A percentile compares a stretch with the other conserved stretches of the same genome.
These are phyloP conservation scores for Phytophthora ohioensis DNA, from an alignment of 352 stramenopile genomes.

Conservation along the genomic window DNA sequence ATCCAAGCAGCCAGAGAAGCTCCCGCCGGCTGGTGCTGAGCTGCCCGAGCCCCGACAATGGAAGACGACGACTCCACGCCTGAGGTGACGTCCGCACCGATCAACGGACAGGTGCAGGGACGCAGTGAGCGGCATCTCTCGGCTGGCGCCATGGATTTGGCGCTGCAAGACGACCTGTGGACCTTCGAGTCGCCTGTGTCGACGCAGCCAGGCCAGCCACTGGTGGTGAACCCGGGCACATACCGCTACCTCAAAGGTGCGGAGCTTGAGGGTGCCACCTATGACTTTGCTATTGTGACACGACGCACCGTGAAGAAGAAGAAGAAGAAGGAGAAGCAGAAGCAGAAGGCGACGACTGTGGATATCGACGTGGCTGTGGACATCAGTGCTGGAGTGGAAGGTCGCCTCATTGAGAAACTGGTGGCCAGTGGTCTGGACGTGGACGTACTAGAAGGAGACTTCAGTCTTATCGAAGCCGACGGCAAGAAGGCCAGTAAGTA, in stretches of 20 bases:
- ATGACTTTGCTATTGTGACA: slow-evolving; percentile 86
- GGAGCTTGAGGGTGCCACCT: slow-evolving; percentile 58
- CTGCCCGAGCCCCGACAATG: slow-evolving; percentile 25
- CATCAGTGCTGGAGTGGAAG: slow-evolving; percentile 39
- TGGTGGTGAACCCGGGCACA: slow-evolving; percentile 42
- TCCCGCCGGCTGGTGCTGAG: not conserved
- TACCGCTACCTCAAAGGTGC: slow-evolving; percentile 68
- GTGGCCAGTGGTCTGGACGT: slow-evolving; percentile 74
- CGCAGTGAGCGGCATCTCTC: slow-evolving; percentile 56
- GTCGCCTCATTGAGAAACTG: slow-evolving; percentile 63
- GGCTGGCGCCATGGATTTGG: slow-evolving; percentile 55
- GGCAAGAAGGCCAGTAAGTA: slow-evolving; percentile 67
- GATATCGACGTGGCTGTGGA: slow-evolving; percentile 30
- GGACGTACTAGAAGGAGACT: slow-evolving; percentile 77
- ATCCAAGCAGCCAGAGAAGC: not conserved
- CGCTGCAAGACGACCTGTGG: slow-evolving; percentile 71
- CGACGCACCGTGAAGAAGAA: slow-evolving; percentile 4
- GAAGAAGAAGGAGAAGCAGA: slow-evolving; percentile 37
- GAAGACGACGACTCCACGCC: slow-evolving; percentile 45
- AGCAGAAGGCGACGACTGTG: slow-evolving; percentile 9
- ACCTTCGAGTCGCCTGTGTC: slow-evolving; percentile 57
- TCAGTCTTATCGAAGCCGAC: slow-evolving; percentile 49
- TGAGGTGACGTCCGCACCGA: slow-evolving; percentile 43
- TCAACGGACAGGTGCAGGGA: slow-evolving; percentile 7
- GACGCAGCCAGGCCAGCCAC: slow-evolving; percentile 35